These are phyloP conservation scores for Sporisorium iseilematis-ciliati DNA, from an alignment of 1,284 basidiomycete genomes.

Conservation along the genomic window DNA sequence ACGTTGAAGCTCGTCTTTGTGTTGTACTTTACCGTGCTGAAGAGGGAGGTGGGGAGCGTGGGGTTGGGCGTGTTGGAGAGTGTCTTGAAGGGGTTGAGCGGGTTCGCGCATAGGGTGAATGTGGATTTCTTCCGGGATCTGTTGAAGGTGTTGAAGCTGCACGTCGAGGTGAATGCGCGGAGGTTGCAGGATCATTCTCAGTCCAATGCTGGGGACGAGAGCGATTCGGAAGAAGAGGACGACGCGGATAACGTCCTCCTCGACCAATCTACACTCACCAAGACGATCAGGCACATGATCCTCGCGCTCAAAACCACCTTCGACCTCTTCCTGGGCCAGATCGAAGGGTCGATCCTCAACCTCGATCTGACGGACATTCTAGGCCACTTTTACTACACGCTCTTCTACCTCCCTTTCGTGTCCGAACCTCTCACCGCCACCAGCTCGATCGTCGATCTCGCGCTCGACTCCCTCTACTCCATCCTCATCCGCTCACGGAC, in stretches of 20 bases:
- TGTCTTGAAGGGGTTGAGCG: slow-evolving; percentile 90
- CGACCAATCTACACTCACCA: slow-evolving; percentile 29
- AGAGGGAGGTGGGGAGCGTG: slow-evolving; percentile 76
- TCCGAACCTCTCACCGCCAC: slow-evolving; percentile 71
- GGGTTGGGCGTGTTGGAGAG: slow-evolving; percentile 85
- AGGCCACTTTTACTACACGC: slow-evolving; percentile 78
- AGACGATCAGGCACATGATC: slow-evolving; percentile 77
- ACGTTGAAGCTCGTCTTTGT: slow-evolving; percentile 97
- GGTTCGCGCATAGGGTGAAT: slow-evolving; percentile 95
- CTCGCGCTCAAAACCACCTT: slow-evolving; percentile 94
- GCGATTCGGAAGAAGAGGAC: slow-evolving; percentile 8
- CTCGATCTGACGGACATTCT: slow-evolving; percentile 94
- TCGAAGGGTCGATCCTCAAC: slow-evolving; percentile 85
- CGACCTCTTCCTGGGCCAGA: slow-evolving; percentile 94
- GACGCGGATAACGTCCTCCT: slow-evolving; percentile 27
- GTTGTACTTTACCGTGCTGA: slow-evolving; percentile 95
- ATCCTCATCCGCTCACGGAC: slow-evolving; percentile 85
- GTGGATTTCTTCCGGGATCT: slow-evolving; percentile 99
- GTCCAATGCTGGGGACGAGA: not conserved
- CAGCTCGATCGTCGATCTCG: slow-evolving; percentile 19
- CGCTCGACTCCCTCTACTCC: slow-evolving; percentile 49
- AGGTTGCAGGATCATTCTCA: slow-evolving; percentile 12
- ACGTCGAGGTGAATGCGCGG: slow-evolving; percentile 73
- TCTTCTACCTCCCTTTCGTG: slow-evolving; percentile 71
- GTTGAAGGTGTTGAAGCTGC: slow-evolving; percentile 84